phyloP scores from a whole-genome alignment of 1,284 basidiomycete genomes.

The Grifola frondosa region DNA sequence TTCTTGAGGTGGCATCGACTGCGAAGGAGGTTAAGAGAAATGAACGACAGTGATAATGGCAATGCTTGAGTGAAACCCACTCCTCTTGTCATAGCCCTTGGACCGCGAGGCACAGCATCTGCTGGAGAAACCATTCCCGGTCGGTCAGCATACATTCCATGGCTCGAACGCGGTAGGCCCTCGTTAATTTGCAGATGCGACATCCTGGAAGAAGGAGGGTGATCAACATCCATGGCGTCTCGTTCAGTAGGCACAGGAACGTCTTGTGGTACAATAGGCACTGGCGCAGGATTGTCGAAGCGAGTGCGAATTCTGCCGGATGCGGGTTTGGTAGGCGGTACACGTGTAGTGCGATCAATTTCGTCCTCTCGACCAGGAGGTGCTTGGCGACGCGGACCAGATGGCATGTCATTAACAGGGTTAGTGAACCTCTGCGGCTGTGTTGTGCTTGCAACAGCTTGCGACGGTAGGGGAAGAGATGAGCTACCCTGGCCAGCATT shows the following conservation, averaged over 20 bases:
- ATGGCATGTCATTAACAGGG: constrained; percentile 14
- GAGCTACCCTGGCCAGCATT: constrained; percentile 1
- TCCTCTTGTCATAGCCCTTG: constrained; percentile 38
- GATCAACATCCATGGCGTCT: constrained; percentile 32
- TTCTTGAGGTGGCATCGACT: constrained; percentile 2
- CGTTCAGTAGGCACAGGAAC: constrained; percentile 6
- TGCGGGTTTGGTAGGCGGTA: constrained; percentile 5
- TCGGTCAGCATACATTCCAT: constrained; percentile 27
- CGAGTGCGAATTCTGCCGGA: constrained; percentile 13
- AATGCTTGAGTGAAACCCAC: constrained; percentile 5
- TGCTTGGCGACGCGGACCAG: constrained; percentile 17
- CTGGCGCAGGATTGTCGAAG: constrained; percentile 12
- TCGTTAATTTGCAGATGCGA: constrained; percentile 10
- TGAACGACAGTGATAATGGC: neutral
- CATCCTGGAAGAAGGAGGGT: constrained; percentile 9
- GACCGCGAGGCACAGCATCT: constrained; percentile 35
- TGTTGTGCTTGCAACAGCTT: neutral
- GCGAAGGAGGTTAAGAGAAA: constrained; percentile 1
- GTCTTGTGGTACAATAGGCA: constrained; percentile 6
- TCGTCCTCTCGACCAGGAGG: constrained; percentile 13
- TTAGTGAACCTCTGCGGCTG: constrained; percentile 8
- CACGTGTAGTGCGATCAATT: constrained; percentile 6
- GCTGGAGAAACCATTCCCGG: constrained; percentile 18
- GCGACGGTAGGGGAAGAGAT: neutral
- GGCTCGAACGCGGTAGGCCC: constrained; percentile 8